These are phyloP conservation scores for Starmerella roubikii DNA, from an alignment of 805 yeast genomes.

Conservation along the genomic window DNA sequence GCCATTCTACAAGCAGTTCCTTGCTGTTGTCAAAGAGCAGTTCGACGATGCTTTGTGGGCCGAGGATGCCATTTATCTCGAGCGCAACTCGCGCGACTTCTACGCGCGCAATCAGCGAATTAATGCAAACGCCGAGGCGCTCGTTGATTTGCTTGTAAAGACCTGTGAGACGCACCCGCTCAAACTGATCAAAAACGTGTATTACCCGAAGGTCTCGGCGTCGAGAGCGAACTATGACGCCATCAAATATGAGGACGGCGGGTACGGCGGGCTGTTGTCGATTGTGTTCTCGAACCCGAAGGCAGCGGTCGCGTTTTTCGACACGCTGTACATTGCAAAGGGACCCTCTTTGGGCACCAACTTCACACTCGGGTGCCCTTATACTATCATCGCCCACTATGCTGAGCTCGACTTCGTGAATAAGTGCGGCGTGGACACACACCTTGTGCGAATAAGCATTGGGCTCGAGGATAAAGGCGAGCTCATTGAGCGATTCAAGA, in stretches of 20 bases:
- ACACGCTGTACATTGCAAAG: slow-evolving; percentile 55
- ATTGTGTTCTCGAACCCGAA: slow-evolving; percentile 50
- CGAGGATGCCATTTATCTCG: slow-evolving; percentile 84
- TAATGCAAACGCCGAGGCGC: slow-evolving; percentile 30
- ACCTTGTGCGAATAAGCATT: slow-evolving; percentile 65
- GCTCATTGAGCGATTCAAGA: slow-evolving; percentile 36
- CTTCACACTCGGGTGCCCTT: slow-evolving; percentile 81
- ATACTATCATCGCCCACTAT: slow-evolving; percentile 75
- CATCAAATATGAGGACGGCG: slow-evolving; percentile 55
- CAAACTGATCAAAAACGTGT: slow-evolving; percentile 44
- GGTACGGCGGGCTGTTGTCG: slow-evolving; percentile 80
- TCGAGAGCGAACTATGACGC: slow-evolving; percentile 56
- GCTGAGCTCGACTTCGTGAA: slow-evolving; percentile 66
- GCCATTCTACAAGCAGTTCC: slow-evolving; percentile 36
- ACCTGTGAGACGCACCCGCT: slow-evolving; percentile 20
- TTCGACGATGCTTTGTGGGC: slow-evolving; percentile 76
- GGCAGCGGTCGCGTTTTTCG: slow-evolving; percentile 62
- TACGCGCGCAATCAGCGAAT: slow-evolving; percentile 40
- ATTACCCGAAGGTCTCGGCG: slow-evolving; percentile 49
- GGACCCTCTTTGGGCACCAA: slow-evolving; percentile 89
- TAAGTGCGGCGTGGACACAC: slow-evolving; percentile 68
- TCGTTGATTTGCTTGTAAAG: slow-evolving; percentile 22
- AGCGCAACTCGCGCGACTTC: slow-evolving; percentile 87
- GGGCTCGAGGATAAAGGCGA: slow-evolving; percentile 67
- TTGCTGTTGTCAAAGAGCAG: slow-evolving; percentile 37